Evolutionary conservation across 352 stramenopile genomes (phyloP).

Genomic region (Phytophthora citricola): DNA sequence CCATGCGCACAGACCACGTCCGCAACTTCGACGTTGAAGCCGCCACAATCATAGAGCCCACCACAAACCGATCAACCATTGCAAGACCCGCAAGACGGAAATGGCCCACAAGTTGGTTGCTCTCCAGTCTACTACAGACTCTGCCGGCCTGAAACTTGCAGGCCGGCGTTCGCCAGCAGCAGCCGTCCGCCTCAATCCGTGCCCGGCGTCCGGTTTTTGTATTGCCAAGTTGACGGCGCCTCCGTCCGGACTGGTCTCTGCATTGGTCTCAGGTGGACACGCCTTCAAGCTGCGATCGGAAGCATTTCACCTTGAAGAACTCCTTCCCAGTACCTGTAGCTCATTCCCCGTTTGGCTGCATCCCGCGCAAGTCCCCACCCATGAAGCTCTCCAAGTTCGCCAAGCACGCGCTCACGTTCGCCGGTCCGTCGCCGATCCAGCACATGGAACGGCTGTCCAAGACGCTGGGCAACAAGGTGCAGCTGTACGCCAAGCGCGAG

Average conservation of each 20-base stretch:
- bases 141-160: no score
- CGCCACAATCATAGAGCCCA: no score
- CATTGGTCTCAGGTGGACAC: conserved; percentile 20
- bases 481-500: conserved; percentile 47
- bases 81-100: no score
- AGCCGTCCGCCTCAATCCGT: neutral
- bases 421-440: conserved; percentile 43
- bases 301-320: neutral
- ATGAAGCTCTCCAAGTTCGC: conserved; percentile 50
- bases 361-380: conserved; percentile 4
- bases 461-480: conserved; percentile 40
- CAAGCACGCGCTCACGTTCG: conserved; percentile 44
- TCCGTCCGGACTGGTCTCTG: conserved; percentile 27
- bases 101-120: no score
- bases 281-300: conserved; percentile 20
- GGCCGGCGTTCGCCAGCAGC: no score
- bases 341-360: conserved; percentile 32
- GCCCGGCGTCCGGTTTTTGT: conserved; percentile 27
- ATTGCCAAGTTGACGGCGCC: conserved; percentile 15
- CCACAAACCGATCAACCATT: no score
- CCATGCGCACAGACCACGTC: neutral
- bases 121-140: no score
- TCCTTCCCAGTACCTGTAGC: neutral
- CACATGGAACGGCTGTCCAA: conserved; percentile 44
- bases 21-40: conserved; percentile 27